phyloP scores from a whole-genome alignment of 225 moss, liverwort and hornwort species.

The Polytrichum formosum region DNA sequence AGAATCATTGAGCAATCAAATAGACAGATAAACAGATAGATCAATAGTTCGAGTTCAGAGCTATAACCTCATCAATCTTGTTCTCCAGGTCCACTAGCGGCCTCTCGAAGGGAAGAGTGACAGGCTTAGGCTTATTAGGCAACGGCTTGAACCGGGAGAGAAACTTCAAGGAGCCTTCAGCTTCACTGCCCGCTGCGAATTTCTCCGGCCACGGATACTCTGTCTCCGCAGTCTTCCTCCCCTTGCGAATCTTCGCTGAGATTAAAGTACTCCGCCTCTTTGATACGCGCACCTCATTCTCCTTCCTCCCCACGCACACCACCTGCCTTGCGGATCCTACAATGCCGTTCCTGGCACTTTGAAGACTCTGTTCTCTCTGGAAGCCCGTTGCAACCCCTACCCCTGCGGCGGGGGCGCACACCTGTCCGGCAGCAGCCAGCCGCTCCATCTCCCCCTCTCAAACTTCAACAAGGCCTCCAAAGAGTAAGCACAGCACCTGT shows the following conservation, averaged over 20 bases:
- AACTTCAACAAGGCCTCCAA: too few species aligned
- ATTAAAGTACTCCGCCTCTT: slow-evolving; percentile 17
- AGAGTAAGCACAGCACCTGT: too few species aligned
- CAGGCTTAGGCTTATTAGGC: slow-evolving; percentile 74
- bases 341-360: slow-evolving; percentile 68
- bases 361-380: slow-evolving; percentile 11
- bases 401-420: too few species aligned
- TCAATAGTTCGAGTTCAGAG: neutral
- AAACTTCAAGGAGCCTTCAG: slow-evolving; percentile 67
- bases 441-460: too few species aligned
- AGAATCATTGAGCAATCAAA: too few species aligned
- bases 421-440: too few species aligned
- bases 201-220: slow-evolving; percentile 99
- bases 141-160: slow-evolving; percentile 89
- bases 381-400: too few species aligned
- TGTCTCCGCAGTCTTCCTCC: slow-evolving; percentile 82
- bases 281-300: neutral
- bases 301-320: slow-evolving; percentile 22
- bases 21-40: too few species aligned
- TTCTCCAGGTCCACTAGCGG: slow-evolving; percentile 87
- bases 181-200: slow-evolving; percentile 58
- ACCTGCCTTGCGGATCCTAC: slow-evolving; percentile 40
- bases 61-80: slow-evolving; percentile 86
- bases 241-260: slow-evolving; percentile 83
- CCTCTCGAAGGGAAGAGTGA: slow-evolving; percentile 85